Conservation (phyloP, 306 rosid species). For the Cucurbita pepo region DNA sequence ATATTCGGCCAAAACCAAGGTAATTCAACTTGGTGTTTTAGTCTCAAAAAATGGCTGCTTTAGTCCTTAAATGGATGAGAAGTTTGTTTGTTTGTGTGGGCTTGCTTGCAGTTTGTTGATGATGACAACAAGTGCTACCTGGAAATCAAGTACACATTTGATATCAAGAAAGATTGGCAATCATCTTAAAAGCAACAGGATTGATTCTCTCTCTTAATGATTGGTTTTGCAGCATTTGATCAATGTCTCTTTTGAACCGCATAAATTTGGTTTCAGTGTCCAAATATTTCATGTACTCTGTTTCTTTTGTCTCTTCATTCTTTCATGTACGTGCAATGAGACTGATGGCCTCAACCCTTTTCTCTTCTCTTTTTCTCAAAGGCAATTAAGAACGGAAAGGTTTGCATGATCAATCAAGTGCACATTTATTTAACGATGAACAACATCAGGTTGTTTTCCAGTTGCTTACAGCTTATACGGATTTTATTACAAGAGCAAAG, state of each 20-base stretch:
- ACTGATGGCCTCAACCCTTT: background rate
- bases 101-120: constrained; percentile 33
- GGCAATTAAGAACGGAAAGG: background rate
- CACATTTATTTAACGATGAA: background rate
- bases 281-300: background rate
- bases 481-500: background rate
- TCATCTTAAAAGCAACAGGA: constrained; percentile 2
- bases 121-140: constrained; percentile 62
- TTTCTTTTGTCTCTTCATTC: background rate
- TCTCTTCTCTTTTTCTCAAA: background rate
- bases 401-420: background rate
- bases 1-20: constrained; percentile 83
- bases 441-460: background rate
- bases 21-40: background rate
- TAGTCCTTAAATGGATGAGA: background rate
- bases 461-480: background rate
- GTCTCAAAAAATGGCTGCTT: too few species aligned
- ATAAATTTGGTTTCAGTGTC: background rate
- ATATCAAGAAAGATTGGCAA: constrained; percentile 53
- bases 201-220: background rate
- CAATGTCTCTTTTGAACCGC: background rate
- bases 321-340: background rate
- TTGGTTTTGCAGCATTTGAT: background rate
- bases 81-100: background rate
- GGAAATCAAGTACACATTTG: constrained; percentile 66